A percentile compares a stretch with the other conserved stretches of the same genome.
These are phyloP conservation scores for Naganishia sp. DNA, from an alignment of 1,284 basidiomycete genomes.

Conservation along the genomic window DNA sequence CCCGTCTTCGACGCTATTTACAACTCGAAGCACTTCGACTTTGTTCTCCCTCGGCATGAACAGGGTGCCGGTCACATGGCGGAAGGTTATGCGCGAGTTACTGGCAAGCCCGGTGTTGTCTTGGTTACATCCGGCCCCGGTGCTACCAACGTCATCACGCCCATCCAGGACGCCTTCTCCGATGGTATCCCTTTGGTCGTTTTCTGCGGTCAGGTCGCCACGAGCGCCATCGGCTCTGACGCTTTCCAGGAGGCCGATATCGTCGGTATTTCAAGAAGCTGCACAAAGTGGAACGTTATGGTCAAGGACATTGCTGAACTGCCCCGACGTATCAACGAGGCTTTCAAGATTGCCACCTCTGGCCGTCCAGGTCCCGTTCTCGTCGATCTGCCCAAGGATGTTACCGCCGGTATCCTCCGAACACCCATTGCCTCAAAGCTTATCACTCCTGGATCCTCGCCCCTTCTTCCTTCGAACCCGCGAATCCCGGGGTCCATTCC, in stretches of 20 bases:
- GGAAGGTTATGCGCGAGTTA: slow-evolving; percentile 95
- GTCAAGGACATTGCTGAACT: slow-evolving; percentile 95
- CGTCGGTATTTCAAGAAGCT: slow-evolving; percentile 91
- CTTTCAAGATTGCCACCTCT: slow-evolving; percentile 97
- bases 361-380: slow-evolving; percentile 96
- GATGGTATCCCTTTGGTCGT: slow-evolving; percentile 95
- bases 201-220: slow-evolving; percentile 96
- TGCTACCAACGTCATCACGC: slow-evolving; percentile 95
- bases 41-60: slow-evolving; percentile 93
- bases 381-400: slow-evolving; percentile 96
- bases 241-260: slow-evolving; percentile 98
- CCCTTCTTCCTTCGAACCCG: slow-evolving; percentile 71
- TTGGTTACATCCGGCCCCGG: slow-evolving; percentile 97
- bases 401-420: slow-evolving; percentile 87
- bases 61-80: slow-evolving; percentile 99
- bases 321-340: slow-evolving; percentile 94
- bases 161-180: slow-evolving; percentile 95
- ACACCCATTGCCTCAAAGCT: slow-evolving; percentile 83
- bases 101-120: slow-evolving; percentile 95
- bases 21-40: slow-evolving; percentile 93
- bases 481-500: slow-evolving; percentile 56
- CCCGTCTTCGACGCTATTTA: slow-evolving; percentile 99
- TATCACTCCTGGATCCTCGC: slow-evolving; percentile 78
- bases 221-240: slow-evolving; percentile 94
- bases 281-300: slow-evolving; percentile 99